Base-by-base conservation (phyloP, 2,329 filamentous ascomycete genomes). In the Neopestalotiopsis rosae region DNA sequence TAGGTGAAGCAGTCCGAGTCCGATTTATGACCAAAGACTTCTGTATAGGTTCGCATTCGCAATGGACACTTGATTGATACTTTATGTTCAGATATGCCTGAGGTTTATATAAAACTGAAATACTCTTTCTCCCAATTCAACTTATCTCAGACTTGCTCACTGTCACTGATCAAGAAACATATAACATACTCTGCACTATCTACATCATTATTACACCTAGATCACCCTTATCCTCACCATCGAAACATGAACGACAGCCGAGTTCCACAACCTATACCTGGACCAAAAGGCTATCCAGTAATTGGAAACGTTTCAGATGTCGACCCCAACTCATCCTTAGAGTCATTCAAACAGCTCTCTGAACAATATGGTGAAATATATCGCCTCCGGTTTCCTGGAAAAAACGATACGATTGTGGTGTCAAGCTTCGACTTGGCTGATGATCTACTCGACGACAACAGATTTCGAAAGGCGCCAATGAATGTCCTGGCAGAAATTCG, bases 371-470 rank as follows among this genome's bases (percentile, higher is more conserved):
- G 68, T 24, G 68, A 68, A 30, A 66, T 69, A 42, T 69, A 57
- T 57, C 38, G 58, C 2, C 61, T 69, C 4, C 24, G 58, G 7
- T 57, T 69, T 24, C 61, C 66, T n/a, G 64, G 64, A 32, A n/a
- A 38, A 9, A 40, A 10, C 30, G 24, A 38, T 12, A 45, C 30
- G 12, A 34, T 66, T n/a, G 24, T 66, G 17, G 30, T 57, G 10
- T 84, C 82, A 57, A 87, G 81, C 34, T 83, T 86, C 14, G 84
- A 83, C 38, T 80, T 92, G 0, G 81, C 91, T 38, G 86, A 90
- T 67, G 90, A 92, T 72, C 73, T 86, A 9, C 91, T 88, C 73
- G 84, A 92, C 70, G 89, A 92, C 75, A 87, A 84, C 70, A 82
- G 89, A n/a, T 91, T 92, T 75, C 76, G 81, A 34, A 93, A 93